Conservation (phyloP, 148 eudicot species). For the Vaccinium macrocarpon region DNA sequence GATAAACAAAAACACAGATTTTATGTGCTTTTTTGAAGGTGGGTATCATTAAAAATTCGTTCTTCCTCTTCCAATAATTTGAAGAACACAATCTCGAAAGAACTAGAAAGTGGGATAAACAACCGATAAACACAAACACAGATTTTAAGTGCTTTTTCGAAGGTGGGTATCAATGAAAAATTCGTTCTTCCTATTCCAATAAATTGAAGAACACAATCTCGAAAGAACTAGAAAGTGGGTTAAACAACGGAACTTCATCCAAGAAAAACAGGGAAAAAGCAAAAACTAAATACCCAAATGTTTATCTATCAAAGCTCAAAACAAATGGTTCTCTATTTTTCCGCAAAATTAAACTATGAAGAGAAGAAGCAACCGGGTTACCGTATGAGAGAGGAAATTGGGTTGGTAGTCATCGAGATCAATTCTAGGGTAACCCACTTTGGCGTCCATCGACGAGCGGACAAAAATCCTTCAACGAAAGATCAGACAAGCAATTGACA, state of each 20-base stretch:
- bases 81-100: neutral
- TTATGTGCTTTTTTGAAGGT: neutral
- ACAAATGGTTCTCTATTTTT: neutral
- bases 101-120: too few species aligned
- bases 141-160: neutral
- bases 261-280: too few species aligned
- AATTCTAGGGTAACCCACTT: neutral
- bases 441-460: conserved; percentile 3
- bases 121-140: too few species aligned
- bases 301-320: neutral
- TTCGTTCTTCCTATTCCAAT: too few species aligned
- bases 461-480: neutral
- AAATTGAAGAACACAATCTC: neutral
- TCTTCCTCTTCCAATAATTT: neutral
- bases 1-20: too few species aligned
- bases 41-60: neutral
- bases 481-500: neutral
- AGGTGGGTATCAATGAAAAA: neutral
- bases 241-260: neutral
- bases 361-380: neutral
- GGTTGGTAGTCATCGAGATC: conserved; percentile 1
- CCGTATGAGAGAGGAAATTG: neutral
- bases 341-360: neutral
- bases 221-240: neutral
- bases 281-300: neutral